phyloP scores from a whole-genome alignment of 768 basidiomycete species.

The Rhizopogon vinicolor region DNA sequence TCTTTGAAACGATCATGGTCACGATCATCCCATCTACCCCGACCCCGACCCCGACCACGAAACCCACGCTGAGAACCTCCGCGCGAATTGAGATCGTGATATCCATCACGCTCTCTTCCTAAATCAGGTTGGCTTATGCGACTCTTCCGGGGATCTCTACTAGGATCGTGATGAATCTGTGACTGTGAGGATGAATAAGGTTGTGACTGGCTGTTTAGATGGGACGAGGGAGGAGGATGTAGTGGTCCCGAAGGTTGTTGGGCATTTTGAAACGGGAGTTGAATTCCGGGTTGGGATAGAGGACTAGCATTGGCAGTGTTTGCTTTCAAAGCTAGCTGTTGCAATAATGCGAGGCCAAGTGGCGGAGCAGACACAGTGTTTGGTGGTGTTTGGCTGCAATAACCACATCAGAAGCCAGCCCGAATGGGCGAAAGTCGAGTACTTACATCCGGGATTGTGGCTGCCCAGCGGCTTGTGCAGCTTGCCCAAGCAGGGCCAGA shows the following conservation, averaged over 20 bases:
- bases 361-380: conserved; percentile 36
- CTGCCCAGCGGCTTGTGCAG: conserved; percentile 41
- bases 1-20: conserved; percentile 37
- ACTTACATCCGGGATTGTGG: conserved; percentile 37
- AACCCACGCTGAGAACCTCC: conserved; percentile 50
- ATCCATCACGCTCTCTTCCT: conserved; percentile 41
- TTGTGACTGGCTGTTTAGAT: not conserved
- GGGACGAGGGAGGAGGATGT: conserved; percentile 19
- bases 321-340: conserved; percentile 69
- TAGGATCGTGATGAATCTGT: conserved; percentile 26
- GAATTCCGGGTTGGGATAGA: conserved; percentile 12
- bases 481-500: conserved; percentile 66
- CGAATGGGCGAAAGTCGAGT: not conserved
- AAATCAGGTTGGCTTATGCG: conserved; percentile 31
- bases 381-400: conserved; percentile 56
- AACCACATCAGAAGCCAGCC: conserved; percentile 1
- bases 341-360: conserved; percentile 59
- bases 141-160: conserved; percentile 35
- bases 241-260: conserved; percentile 12
- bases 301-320: conserved; percentile 31
- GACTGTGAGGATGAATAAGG: conserved; percentile 1
- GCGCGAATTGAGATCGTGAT: conserved; percentile 43
- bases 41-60: conserved; percentile 58
- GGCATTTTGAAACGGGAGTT: not conserved
- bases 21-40: conserved; percentile 60